phyloP scores from a whole-genome alignment of 129 eudicot genomes.

The Cynara cardunculus region DNA sequence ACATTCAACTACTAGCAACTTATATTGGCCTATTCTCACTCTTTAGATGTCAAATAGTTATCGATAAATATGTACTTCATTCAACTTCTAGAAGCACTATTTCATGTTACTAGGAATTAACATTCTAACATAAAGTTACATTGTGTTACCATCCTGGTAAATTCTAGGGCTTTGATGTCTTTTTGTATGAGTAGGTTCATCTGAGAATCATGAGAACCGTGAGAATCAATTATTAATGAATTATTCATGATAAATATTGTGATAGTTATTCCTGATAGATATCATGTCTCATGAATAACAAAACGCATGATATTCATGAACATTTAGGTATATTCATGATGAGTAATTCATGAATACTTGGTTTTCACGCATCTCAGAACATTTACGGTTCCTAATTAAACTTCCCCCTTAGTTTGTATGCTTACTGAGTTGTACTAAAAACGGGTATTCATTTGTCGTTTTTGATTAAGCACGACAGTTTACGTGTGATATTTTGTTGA shows the following conservation, averaged over 20 bases:
- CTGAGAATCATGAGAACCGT: no score
- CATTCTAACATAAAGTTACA: not conserved
- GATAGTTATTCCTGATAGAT: no score
- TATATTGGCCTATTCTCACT: not conserved
- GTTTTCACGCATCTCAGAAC: no score
- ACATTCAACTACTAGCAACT: not conserved
- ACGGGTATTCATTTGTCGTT: not conserved
- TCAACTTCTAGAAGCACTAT: not conserved
- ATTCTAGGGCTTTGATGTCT: not conserved
- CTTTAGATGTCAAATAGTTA: not conserved
- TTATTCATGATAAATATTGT: not conserved
- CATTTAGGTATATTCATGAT: no score
- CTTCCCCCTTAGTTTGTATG: not conserved
- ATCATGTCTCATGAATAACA: not conserved
- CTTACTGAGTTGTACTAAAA: not conserved
- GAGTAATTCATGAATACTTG: not conserved
- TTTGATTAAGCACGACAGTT: no score
- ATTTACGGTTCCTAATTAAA: no score
- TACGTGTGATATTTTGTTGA: no score
- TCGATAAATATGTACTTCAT: not conserved
- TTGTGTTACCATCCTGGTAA: not conserved
- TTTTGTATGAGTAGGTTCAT: no score
- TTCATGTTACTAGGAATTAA: not conserved
- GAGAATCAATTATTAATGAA: not conserved
- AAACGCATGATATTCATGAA: no score